phyloP scores from a whole-genome alignment of 192 early-diverging fungal species.

The Phycomyces blakesleeanus region DNA sequence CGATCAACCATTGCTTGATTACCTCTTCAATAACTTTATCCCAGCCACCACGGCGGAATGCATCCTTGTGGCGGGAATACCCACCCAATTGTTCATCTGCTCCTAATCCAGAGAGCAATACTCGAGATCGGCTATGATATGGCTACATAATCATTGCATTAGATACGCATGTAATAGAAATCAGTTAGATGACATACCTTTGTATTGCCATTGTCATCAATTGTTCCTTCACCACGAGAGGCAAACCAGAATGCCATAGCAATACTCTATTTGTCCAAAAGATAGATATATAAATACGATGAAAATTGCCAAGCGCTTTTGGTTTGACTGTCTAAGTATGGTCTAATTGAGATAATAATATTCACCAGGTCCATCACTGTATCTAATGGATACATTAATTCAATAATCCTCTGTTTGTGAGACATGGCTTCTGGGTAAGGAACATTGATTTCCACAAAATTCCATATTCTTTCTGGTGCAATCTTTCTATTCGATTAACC shows the following conservation, averaged over 20 bases:
- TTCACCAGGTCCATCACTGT: slow-evolving; percentile 91
- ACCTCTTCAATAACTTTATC: slow-evolving; percentile 61
- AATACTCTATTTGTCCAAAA: slow-evolving; percentile 69
- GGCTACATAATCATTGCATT: slow-evolving; percentile 1
- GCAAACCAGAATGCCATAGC: slow-evolving; percentile 98
- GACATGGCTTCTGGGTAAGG: slow-evolving; percentile 65
- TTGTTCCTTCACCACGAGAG: slow-evolving; percentile 64
- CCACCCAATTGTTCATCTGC: slow-evolving; percentile 95
- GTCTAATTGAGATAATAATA: slow-evolving; percentile 6
- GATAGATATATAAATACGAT: not conserved
- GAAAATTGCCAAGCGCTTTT: too few species aligned
- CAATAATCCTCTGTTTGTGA: slow-evolving; percentile 55
- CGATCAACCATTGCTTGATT: too few species aligned
- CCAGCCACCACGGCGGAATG: slow-evolving; percentile 65
- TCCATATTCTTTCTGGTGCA: slow-evolving; percentile 73
- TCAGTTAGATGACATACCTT: not conserved
- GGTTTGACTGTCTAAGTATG: too few species aligned
- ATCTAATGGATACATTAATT: slow-evolving; percentile 73
- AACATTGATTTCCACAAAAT: slow-evolving; percentile 88
- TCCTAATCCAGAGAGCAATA: slow-evolving; percentile 84
- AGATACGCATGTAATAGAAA: not conserved
- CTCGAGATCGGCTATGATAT: slow-evolving; percentile 68
- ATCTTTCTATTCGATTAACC: slow-evolving; percentile 37
- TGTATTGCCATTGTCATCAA: not conserved
- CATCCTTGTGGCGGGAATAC: slow-evolving; percentile 81